These are phyloP conservation scores for Didymellaceae sp. DNA, from an alignment of 2,329 filamentous ascomycete genomes.

Conservation along the genomic window DNA sequence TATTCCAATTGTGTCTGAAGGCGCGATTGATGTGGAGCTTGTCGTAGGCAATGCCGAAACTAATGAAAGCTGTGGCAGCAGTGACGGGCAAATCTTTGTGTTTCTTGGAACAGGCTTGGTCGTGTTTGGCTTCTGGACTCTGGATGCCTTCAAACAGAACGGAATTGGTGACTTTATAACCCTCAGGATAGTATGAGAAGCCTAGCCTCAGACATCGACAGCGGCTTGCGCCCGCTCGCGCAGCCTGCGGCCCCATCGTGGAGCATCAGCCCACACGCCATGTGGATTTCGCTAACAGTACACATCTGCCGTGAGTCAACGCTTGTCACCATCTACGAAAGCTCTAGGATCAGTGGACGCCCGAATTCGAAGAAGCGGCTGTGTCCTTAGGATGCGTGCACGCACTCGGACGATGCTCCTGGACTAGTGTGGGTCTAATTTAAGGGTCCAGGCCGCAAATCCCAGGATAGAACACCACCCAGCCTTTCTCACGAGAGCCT, in stretches of 20 bases:
- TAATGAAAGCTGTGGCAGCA: background rate
- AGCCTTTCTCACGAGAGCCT: conserved; percentile 2
- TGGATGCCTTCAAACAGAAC: conserved; percentile 1
- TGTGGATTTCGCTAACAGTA: background rate
- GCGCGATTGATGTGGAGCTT: background rate
- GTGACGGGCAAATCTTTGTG: background rate
- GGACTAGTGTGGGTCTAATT: conserved; percentile 7
- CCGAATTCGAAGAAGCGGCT: conserved; percentile 9
- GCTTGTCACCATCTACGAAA: conserved; percentile 5
- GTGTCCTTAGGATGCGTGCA: conserved; percentile 12
- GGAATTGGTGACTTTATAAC: conserved; percentile 12
- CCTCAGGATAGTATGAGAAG: conserved; percentile 15
- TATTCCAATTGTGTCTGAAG: conserved; percentile 8
- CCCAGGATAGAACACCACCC: conserved; percentile 7
- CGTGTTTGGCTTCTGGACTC: background rate
- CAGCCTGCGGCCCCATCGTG: conserved; percentile 6
- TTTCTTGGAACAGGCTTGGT: background rate
- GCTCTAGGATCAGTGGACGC: conserved; percentile 3
- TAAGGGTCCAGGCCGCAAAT: conserved; percentile 11
- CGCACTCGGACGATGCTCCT: conserved; percentile 3
- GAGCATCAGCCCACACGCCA: background rate
- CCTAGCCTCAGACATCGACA: conserved; percentile 12
- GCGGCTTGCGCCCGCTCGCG: conserved; percentile 7
- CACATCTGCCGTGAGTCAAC: conserved; percentile 7
- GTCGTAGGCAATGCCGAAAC: background rate